These are phyloP conservation scores for Hygrophorus pudorinus DNA, from an alignment of 768 basidiomycete species.

Conservation along the genomic window DNA sequence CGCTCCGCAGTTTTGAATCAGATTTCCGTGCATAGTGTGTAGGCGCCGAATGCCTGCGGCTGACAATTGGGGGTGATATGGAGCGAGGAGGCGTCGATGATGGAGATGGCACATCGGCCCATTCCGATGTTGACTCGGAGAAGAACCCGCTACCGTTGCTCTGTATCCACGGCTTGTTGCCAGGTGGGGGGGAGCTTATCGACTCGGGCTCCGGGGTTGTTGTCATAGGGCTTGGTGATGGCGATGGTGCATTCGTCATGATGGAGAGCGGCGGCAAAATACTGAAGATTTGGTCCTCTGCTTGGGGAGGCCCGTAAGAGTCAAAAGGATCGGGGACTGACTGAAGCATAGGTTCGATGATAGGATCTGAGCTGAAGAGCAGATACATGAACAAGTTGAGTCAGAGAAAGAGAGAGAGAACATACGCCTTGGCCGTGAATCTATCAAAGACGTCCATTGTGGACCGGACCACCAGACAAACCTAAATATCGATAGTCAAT, in stretches of 20 bases:
- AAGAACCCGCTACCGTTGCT: slow-evolving; percentile 33
- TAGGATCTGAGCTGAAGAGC: slow-evolving; percentile 62
- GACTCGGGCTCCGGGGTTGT: slow-evolving; percentile 34
- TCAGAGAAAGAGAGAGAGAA: slow-evolving; percentile 13
- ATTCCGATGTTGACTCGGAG: slow-evolving; percentile 40
- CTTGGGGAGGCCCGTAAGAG: slow-evolving; percentile 77
- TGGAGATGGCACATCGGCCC: slow-evolving; percentile 39
- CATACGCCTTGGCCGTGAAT: slow-evolving; percentile 79
- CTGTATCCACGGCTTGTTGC: slow-evolving; percentile 32
- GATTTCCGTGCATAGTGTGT: slow-evolving; percentile 38
- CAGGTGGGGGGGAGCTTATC: slow-evolving; percentile 24
- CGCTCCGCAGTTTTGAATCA: slow-evolving; percentile 59
- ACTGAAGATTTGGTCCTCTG: slow-evolving; percentile 88
- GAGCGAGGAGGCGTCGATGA: slow-evolving; percentile 38
- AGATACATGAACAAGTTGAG: slow-evolving; percentile 5
- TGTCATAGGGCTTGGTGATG: slow-evolving; percentile 51
- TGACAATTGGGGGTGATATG: slow-evolving; percentile 34
- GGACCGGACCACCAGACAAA: slow-evolving; percentile 77
- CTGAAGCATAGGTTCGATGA: slow-evolving; percentile 86
- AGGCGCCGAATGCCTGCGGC: slow-evolving; percentile 35
- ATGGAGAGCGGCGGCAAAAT: slow-evolving; percentile 83
- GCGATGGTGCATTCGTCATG: slow-evolving; percentile 43
- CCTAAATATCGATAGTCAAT: slow-evolving; percentile 26
- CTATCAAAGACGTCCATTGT: slow-evolving; percentile 89
- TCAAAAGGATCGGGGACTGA: slow-evolving; percentile 90